phyloP scores from a whole-genome alignment of 345 rosid species.

The Citrus reticulata region DNA sequence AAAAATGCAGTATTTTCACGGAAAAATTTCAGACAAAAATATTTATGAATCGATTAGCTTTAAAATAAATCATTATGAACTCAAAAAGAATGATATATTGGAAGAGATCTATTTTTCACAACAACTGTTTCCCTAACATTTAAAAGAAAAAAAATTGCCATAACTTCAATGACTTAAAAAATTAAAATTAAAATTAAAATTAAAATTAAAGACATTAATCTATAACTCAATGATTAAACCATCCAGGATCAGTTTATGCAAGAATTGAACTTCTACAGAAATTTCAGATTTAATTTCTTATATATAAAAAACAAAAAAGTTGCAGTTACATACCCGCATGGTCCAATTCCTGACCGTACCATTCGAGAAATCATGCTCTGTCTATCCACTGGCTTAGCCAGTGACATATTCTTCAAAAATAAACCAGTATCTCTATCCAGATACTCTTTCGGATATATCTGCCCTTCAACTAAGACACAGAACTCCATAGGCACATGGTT shows the following conservation, averaged over 20 bases:
- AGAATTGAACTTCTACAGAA: background rate
- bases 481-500: conserved; percentile 81
- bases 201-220: background rate
- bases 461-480: conserved; percentile 72
- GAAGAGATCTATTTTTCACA: background rate
- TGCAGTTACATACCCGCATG: conserved; percentile 55
- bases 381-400: conserved; percentile 46
- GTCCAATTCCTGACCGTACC: conserved; percentile 50
- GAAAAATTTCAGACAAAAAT: background rate
- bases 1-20: background rate
- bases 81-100: background rate
- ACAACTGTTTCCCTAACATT: background rate
- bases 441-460: conserved; percentile 70
- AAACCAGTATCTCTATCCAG: conserved; percentile 37
- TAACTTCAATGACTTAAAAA: background rate
- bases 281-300: background rate
- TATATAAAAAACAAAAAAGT: background rate
- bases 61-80: background rate
- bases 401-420: conserved; percentile 43
- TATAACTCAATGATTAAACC: background rate
- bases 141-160: background rate
- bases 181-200: too few species aligned
- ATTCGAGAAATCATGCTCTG: conserved; percentile 40
- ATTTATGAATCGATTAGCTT: background rate
- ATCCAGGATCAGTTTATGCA: background rate